These are phyloP conservation scores for Coemansia sp. DNA, from an alignment of 192 early-diverging fungal species.

Conservation along the genomic window DNA sequence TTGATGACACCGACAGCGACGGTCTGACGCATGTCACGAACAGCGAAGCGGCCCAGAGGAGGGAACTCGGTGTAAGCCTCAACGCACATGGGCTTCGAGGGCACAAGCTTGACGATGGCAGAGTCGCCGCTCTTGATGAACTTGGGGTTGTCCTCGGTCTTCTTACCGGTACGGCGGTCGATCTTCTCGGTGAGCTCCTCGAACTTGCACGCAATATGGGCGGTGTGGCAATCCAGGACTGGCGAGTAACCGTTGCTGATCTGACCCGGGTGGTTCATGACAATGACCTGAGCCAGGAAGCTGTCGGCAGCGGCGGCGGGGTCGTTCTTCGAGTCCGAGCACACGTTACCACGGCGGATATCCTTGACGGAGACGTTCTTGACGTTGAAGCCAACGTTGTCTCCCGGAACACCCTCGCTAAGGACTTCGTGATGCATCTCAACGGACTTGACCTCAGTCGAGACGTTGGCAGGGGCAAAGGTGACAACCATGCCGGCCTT, in stretches of 20 bases:
- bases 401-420: conserved; percentile 82
- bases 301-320: conserved; percentile 87
- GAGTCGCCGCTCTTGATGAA: conserved; percentile 94
- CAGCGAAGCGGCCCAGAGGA: conserved; percentile 93
- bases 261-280: conserved; percentile 96
- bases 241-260: conserved; percentile 93
- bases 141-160: conserved; percentile 85
- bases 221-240: conserved; percentile 94
- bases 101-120: conserved; percentile 93
- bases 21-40: conserved; percentile 97
- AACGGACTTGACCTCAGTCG: conserved; percentile 96
- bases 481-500: conserved; percentile 87
- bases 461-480: conserved; percentile 83
- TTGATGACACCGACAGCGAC: conserved; percentile 98
- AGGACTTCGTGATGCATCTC: conserved; percentile 98
- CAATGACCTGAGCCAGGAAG: conserved; percentile 94
- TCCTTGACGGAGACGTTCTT: conserved; percentile 98
- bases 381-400: conserved; percentile 99
- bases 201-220: conserved; percentile 97
- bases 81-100: conserved; percentile 95
- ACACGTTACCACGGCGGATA: conserved; percentile 94
- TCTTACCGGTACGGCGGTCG: conserved; percentile 93
- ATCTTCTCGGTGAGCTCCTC: conserved; percentile 90
- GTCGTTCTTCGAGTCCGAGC: conserved; percentile 96
- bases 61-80: conserved; percentile 91